Conservation (phyloP, 2,329 filamentous ascomycete genomes). For the Fusarium tricinctum region DNA sequence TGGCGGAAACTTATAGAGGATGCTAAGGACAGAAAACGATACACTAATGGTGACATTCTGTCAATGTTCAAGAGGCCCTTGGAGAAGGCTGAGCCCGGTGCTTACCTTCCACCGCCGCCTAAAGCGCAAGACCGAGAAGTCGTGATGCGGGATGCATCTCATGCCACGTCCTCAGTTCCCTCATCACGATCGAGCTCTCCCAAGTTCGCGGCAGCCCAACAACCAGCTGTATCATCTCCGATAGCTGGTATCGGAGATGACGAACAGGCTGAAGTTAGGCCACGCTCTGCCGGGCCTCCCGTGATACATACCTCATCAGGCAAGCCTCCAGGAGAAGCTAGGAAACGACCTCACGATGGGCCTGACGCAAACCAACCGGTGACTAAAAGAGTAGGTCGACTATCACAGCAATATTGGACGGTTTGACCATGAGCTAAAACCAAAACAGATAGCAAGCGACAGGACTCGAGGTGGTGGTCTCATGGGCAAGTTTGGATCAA, state of each 20-base stretch:
- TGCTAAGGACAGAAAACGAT: conserved; percentile 79
- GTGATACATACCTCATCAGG: conserved; percentile 57
- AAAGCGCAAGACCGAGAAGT: conserved; percentile 34
- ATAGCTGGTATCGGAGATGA: conserved; percentile 41
- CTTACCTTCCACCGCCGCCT: conserved; percentile 32
- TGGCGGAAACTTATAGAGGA: conserved; percentile 91
- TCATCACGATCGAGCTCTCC: conserved; percentile 36
- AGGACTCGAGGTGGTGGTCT: conserved; percentile 52
- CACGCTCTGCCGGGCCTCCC: conserved; percentile 54
- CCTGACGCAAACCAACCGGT: conserved; percentile 51
- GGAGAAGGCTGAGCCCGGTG: conserved; percentile 52
- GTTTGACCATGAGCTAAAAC: conserved; percentile 43
- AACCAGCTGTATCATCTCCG: conserved; percentile 18
- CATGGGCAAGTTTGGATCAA: conserved; percentile 56
- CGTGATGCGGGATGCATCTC: conserved; percentile 41
- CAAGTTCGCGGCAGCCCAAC: conserved; percentile 7
- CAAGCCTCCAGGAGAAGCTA: conserved; percentile 48
- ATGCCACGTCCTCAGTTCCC: conserved; percentile 15
- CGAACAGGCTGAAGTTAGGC: conserved; percentile 32
- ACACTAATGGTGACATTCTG: conserved; percentile 76
- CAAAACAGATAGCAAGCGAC: conserved; percentile 51
- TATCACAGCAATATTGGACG: conserved; percentile 2
- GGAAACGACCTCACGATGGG: conserved; percentile 62
- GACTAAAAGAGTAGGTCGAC: conserved; percentile 59
- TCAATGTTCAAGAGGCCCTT: conserved; percentile 63